These are phyloP conservation scores for Sporodiniella umbellata DNA, from an alignment of 371 early-diverging fungal genomes.

Conservation along the genomic window DNA sequence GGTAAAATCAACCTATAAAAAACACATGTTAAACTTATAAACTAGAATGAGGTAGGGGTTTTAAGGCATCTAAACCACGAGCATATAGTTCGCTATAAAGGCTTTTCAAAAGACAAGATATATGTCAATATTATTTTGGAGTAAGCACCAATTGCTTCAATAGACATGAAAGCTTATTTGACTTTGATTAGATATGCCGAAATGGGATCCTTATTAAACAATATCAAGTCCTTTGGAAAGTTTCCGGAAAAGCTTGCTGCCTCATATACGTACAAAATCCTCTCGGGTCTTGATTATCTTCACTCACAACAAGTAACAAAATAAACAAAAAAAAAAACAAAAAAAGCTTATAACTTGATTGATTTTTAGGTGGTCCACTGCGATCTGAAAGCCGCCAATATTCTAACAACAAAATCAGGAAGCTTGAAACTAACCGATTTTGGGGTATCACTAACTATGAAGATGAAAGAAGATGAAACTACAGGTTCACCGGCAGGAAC, in stretches of 20 bases:
- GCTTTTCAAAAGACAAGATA: conserved; percentile 73
- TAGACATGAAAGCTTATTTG: no score
- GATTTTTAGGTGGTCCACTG: conserved; percentile 80
- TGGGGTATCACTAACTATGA: conserved; percentile 85
- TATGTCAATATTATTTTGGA: conserved; percentile 87
- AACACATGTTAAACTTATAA: no score
- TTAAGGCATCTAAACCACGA: conserved; percentile 75
- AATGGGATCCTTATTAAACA: conserved; percentile 86
- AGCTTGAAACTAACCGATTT: conserved; percentile 95
- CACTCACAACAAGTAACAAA: conserved; percentile 81
- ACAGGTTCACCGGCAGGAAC: conserved; percentile 80
- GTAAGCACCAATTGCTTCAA: conserved; percentile 39
- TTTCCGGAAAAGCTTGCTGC: conserved; percentile 91
- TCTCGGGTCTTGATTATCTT: conserved; percentile 87
- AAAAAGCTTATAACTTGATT: background rate
- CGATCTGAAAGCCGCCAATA: conserved; percentile 96
- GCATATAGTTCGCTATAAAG: conserved; percentile 86
- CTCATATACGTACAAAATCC: conserved; percentile 86
- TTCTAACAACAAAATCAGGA: conserved; percentile 90
- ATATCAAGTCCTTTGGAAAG: conserved; percentile 83
- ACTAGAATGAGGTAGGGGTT: conserved; percentile 73
- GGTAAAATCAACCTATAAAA: no score
- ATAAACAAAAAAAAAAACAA: background rate
- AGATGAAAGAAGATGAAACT: conserved; percentile 61
- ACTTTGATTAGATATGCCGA: conserved; percentile 87